Base-by-base conservation (phyloP, 805 yeast genomes). In the Grigorovia yakushimaensis region DNA sequence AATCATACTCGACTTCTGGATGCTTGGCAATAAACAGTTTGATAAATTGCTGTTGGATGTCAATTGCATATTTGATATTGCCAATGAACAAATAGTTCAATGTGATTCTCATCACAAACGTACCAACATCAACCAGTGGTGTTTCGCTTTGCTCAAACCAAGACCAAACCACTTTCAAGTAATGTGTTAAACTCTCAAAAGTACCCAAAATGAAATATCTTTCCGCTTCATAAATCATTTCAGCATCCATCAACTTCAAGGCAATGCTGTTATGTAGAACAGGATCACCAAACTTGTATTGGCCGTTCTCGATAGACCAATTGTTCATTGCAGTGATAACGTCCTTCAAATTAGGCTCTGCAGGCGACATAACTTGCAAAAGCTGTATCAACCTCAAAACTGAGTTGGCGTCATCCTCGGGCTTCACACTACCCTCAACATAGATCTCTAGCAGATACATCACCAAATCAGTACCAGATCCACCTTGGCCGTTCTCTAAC, bases 391-490 rank as follows among this genome's bases (percentile, higher is more conserved):
- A 56, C 51, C 69, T 68, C 40, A 73, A 62, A 45, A 77, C 77
- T 30, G 76, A 65, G 6, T 67, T 68, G 17, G 17, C 37, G 21
- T 70, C 69, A 47, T 67, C 69, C 4, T 70, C 72, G 10, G 65
- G 56, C 5, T 74, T 70, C 37, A 11, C 6, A 7, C 17, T 8
- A 7, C 81, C 74, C 39, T 73, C 73, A 19, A 71, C 76, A 55
- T 81, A 82, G 1, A 86, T 79, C 47, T 82, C 88, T n/a, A 88
- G 57, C 60, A 91, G 62, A 61, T 87, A 87, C 22, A 73, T 64
- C 9, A 82, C 73, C 54, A 91, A 69, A 60, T 93, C 98, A 15
- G 85, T 74, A 11, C 89, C 88, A 24, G 89, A 82, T 22, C 91
- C 94, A 47, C 76, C 82, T 65, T 87, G 88, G 43, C 77, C 72